phyloP scores from a whole-genome alignment of 2,329 filamentous ascomycete genomes.

The Capronia coronata region DNA sequence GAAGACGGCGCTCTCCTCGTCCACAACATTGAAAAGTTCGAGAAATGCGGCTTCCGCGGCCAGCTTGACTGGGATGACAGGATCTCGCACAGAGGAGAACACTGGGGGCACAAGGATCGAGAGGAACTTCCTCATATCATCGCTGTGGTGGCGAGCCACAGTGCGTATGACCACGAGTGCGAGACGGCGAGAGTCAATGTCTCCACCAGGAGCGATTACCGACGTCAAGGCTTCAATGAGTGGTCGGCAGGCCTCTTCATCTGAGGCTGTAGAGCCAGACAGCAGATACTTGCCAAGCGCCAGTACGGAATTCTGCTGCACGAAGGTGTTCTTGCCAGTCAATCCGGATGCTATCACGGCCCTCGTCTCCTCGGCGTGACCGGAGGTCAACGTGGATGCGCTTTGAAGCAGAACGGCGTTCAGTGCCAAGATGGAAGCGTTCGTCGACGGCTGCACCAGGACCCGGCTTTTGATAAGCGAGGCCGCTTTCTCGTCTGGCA shows the following conservation, averaged over 20 bases:
- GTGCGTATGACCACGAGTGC: constrained; percentile 84
- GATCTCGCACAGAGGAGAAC: constrained; percentile 83
- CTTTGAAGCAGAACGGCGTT: constrained; percentile 85
- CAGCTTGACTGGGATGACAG: constrained; percentile 90
- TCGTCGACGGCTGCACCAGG: constrained; percentile 67
- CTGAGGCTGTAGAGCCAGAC: constrained; percentile 38
- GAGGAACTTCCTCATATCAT: constrained; percentile 66
- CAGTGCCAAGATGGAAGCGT: constrained; percentile 73
- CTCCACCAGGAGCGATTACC: constrained; percentile 68
- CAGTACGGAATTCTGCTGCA: constrained; percentile 46
- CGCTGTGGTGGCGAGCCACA: constrained; percentile 68
- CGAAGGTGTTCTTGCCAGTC: constrained; percentile 67
- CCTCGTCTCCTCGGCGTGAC: constrained; percentile 66
- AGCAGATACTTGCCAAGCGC: constrained; percentile 27
- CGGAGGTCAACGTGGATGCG: constrained; percentile 60
- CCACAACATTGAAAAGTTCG: constrained; percentile 80
- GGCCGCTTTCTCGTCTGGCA: constrained; percentile 63
- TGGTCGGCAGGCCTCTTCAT: constrained; percentile 65
- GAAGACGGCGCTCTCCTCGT: constrained; percentile 78
- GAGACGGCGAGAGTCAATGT: constrained; percentile 76
- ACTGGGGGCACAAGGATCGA: constrained; percentile 71
- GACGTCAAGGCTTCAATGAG: constrained; percentile 72
- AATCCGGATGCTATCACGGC: constrained; percentile 76
- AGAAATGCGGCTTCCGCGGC: constrained; percentile 93
- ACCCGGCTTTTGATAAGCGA: constrained; percentile 64